Evolutionary conservation across 177 flowering plant genomes (phyloP), one percentile per base, ranked within the genome.

Genomic region (Vitis hybrid): DNA sequence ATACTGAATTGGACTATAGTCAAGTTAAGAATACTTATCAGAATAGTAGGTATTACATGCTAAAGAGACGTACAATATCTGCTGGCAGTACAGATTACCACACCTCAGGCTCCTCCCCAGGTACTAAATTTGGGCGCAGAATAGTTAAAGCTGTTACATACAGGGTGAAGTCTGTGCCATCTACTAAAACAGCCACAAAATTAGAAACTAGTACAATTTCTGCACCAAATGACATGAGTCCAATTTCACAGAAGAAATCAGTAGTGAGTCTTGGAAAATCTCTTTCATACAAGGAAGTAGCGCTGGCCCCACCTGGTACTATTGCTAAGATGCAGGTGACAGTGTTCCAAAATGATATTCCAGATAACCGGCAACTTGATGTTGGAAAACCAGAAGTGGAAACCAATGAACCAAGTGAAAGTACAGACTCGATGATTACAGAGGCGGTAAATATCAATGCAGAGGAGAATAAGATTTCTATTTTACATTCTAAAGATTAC

Each of bases 251-350:
- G 70, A 86, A 74, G 67, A 78, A 79, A 64, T 74, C 92, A 63
- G 69, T 84, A 68, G 82, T 86, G n/a, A 83, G 83, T 65, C 86
- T 90, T 73, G 98, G 97, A 45, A 91, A 89, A 75, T 93, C 97
- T 64, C 99, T 94, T 75, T 95, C 99, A 19, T 95, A 95, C 78
- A 95, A 91, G 82, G 99, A 95, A 80, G 98, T 95, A 60, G 98
- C 99, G 39, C 63, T 95, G 69, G 99, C 99, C 26, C 98, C 96
- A 15, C 99, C 97, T 7, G 98, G 99, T 51, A 85, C 84, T 11
- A 85, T 90, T 72, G 75, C 87, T 60, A 87, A 80, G 83, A 72
- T 89, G 75, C 89, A 87, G 68, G 83, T 79, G 30, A 62, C 71
- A 68, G 72, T 56, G 17, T 73, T 82, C 18, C 79, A 84, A 62